Base-by-base conservation (phyloP, 2,329 filamentous ascomycete species). In the Cercospora zeina region DNA sequence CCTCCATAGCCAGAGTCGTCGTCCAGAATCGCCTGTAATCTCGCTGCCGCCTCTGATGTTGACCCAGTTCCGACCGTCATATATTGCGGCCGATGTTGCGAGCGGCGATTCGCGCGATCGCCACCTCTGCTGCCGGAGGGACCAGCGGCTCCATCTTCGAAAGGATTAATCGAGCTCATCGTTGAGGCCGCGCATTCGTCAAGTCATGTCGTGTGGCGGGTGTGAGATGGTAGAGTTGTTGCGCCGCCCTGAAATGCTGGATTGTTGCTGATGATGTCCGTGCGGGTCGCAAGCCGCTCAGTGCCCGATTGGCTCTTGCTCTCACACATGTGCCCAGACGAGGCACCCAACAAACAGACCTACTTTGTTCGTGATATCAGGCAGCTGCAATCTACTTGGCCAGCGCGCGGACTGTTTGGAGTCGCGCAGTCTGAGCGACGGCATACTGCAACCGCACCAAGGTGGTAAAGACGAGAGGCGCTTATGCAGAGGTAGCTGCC, bases 1-100 rank as follows among this genome's bases (percentile, higher is more conserved):
- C 89, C 89, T 59, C 91, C 93, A 73, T 97, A 97, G 6, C 93
- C 95, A 16, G 93, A 97, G 75, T 99, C 95, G 62, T 86, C 81
- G 65, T 96, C 91, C 59, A 97, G 81, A 70, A 96, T 85, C 16
- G 88, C 86, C 76, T 95, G 90, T 39, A 97, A 81, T 59, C 87
- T 87, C 31, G 89, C 85, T 37, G 91, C 93, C 74, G 91, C 90
- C 72, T 91, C 87, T 19, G 93, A 93, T 21, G 89, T 87, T 59
- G 88, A 87, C 58, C 93, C 93, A 68, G 83, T 87, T 62, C 93
- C 93, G 55, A 97, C 90, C 4, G 91, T 96, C 88, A 96, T 90
- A 77, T 93, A 97, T 62, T 86, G 83, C 55, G 89, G 89, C 64
- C 77, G 71, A 49, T 62, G 69, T 33, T 60, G 55, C 61, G 68